Conservation (phyloP, 495 filamentous ascomycete species). For the Aspergillus mulundensis region DNA sequence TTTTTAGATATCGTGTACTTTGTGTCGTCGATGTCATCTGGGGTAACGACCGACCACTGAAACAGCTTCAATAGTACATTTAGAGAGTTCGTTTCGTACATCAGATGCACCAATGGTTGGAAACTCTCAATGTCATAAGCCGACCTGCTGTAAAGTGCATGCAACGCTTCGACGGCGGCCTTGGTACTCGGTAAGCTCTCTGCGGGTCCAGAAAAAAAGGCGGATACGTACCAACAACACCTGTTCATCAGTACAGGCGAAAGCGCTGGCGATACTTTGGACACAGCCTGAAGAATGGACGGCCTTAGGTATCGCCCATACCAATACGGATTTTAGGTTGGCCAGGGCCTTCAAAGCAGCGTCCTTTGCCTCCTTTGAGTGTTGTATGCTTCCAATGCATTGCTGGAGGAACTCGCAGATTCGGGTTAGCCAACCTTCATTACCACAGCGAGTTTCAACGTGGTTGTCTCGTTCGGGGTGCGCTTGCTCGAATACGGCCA, state of each 20-base stretch:
- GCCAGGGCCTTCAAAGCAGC: slow-evolving; percentile 68
- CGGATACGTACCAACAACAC: slow-evolving; percentile 62
- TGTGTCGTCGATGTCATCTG: slow-evolving; percentile 78
- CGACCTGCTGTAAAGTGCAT: slow-evolving; percentile 72
- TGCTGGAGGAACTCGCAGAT: slow-evolving; percentile 68
- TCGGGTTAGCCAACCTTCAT: slow-evolving; percentile 83
- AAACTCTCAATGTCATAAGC: slow-evolving; percentile 77
- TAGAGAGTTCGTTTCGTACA: slow-evolving; percentile 69
- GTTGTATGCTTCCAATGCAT: slow-evolving; percentile 63
- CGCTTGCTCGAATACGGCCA: slow-evolving; percentile 64
- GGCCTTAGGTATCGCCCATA: slow-evolving; percentile 82
- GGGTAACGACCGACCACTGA: slow-evolving; percentile 76
- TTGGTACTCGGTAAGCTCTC: slow-evolving; percentile 30
- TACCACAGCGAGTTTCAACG: slow-evolving; percentile 62
- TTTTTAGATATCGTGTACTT: slow-evolving; percentile 91
- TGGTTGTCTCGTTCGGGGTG: slow-evolving; percentile 63
- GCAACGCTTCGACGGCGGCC: slow-evolving; percentile 80
- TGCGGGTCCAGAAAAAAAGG: background rate
- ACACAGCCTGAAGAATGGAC: slow-evolving; percentile 66
- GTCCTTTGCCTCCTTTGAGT: slow-evolving; percentile 57
- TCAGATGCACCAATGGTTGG: slow-evolving; percentile 67
- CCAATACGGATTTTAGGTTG: slow-evolving; percentile 68
- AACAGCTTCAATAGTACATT: slow-evolving; percentile 70
- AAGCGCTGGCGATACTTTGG: slow-evolving; percentile 65
- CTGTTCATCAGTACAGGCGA: slow-evolving; percentile 67